Evolutionary conservation across 2,329 filamentous ascomycete genomes (phyloP).

Genomic region (Aspergillus caelatus): DNA sequence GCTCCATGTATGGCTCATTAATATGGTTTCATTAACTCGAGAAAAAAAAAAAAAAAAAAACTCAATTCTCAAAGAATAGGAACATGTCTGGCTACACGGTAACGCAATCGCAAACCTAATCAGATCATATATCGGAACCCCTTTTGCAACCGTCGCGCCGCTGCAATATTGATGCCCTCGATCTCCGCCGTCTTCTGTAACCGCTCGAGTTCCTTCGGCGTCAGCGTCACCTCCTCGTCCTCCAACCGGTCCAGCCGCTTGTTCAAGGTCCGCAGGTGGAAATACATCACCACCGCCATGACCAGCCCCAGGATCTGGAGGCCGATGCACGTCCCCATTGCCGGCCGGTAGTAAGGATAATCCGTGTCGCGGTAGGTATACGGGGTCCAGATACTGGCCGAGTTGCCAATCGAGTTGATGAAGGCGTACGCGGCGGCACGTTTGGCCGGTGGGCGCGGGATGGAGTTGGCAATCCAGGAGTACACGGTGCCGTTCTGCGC

Average conservation of each 20-base stretch:
- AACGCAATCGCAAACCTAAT: neutral
- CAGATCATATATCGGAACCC: slow-evolving; percentile 58
- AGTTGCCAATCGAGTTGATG: slow-evolving; percentile 59
- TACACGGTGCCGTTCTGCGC: slow-evolving; percentile 55
- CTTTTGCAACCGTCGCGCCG: slow-evolving; percentile 56
- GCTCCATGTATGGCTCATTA: neutral
- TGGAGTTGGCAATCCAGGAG: slow-evolving; percentile 55
- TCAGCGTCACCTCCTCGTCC: slow-evolving; percentile 49
- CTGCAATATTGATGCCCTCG: slow-evolving; percentile 54
- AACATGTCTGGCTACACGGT: neutral
- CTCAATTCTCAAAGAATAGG: neutral
- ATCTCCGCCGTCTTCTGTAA: slow-evolving; percentile 55
- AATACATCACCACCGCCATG: slow-evolving; percentile 41
- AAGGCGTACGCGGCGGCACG: slow-evolving; percentile 58
- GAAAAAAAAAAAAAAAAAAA: too few relatives aligned
- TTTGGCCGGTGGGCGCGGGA: slow-evolving; percentile 58
- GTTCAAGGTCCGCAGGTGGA: slow-evolving; percentile 51
- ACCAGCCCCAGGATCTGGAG: slow-evolving; percentile 41
- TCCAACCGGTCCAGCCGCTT: slow-evolving; percentile 54
- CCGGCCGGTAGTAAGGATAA: slow-evolving; percentile 43
- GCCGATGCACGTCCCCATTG: slow-evolving; percentile 47
- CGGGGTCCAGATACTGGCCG: slow-evolving; percentile 55
- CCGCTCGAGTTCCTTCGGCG: slow-evolving; percentile 50
- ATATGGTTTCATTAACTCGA: neutral
- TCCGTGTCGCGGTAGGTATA: slow-evolving; percentile 51